Evolutionary conservation across 2,329 filamentous ascomycete genomes (phyloP).

Genomic region (Lizonia empirigonia): DNA sequence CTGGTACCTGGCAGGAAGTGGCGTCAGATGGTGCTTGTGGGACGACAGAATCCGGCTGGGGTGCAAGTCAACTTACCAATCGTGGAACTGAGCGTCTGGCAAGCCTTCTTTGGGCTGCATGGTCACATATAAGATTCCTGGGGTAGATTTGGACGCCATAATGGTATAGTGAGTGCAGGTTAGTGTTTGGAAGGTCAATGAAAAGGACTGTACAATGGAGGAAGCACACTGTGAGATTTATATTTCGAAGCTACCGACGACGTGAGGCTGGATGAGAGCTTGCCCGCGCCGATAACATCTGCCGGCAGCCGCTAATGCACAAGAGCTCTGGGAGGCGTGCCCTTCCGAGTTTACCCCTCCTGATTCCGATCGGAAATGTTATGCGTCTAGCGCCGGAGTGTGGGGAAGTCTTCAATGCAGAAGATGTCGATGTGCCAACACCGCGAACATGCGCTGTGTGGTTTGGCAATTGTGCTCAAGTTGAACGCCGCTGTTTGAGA

Average conservation of each 20-base stretch:
- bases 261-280: slow-evolving; percentile 18
- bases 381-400: neutral
- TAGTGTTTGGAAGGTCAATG: neutral
- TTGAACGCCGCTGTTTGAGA: too few relatives aligned
- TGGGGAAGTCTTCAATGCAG: neutral
- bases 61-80: slow-evolving; percentile 52
- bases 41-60: slow-evolving; percentile 28
- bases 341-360: slow-evolving; percentile 26
- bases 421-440: too few relatives aligned
- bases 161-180: slow-evolving; percentile 2
- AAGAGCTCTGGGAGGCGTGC: slow-evolving; percentile 9
- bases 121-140: slow-evolving; percentile 80
- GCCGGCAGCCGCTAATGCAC: slow-evolving; percentile 33
- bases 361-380: slow-evolving; percentile 35
- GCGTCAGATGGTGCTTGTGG: slow-evolving; percentile 42
- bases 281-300: slow-evolving; percentile 41
- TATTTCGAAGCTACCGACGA: neutral
- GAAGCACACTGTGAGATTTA: neutral
- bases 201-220: neutral
- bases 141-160: slow-evolving; percentile 55
- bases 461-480: too few relatives aligned
- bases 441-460: too few relatives aligned
- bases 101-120: slow-evolving; percentile 77
- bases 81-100: slow-evolving; percentile 74
- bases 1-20: slow-evolving; percentile 64